phyloP scores from a whole-genome alignment of 345 rosid species.

The Melastoma malabathricum region DNA sequence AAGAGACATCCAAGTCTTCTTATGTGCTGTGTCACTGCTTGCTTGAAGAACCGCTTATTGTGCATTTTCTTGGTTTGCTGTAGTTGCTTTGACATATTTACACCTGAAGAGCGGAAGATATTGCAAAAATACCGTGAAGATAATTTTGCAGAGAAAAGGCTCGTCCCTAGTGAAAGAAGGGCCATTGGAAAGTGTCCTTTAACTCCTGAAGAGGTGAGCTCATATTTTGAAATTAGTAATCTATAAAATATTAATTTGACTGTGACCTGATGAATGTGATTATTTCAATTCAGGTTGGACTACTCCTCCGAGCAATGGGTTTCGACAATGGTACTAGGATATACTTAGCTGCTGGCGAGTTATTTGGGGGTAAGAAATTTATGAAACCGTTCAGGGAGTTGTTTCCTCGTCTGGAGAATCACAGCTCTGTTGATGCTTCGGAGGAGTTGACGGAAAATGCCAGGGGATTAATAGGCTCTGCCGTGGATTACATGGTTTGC shows the following conservation, averaged over 20 bases:
- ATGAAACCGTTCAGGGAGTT: slow-evolving; percentile 71
- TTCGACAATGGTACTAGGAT: slow-evolving; percentile 84
- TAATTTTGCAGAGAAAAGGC: slow-evolving; percentile 69
- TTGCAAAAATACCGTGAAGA: slow-evolving; percentile 69
- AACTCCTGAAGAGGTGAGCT: slow-evolving; percentile 47
- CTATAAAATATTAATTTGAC: not conserved
- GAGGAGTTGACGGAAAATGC: slow-evolving; percentile 58
- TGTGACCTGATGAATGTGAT: not conserved
- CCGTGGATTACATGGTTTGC: slow-evolving; percentile 99
- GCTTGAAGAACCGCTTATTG: not conserved
- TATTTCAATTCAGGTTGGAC: slow-evolving; percentile 64
- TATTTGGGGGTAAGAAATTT: slow-evolving; percentile 87
- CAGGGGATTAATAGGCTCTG: slow-evolving; percentile 81
- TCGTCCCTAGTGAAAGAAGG: slow-evolving; percentile 57
- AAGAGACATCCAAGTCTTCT: not conserved
- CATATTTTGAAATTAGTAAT: not conserved
- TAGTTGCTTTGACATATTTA: slow-evolving; percentile 94
- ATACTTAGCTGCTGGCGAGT: slow-evolving; percentile 89
- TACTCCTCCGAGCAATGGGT: slow-evolving; percentile 74
- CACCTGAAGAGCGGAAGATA: slow-evolving; percentile 53
- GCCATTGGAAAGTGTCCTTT: slow-evolving; percentile 87
- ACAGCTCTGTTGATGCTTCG: slow-evolving; percentile 65
- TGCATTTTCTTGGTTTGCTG: not conserved
- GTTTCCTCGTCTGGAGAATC: slow-evolving; percentile 87
- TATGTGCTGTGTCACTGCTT: not conserved